Conservation (phyloP, 345 rosid species). For the Salix exigua region DNA sequence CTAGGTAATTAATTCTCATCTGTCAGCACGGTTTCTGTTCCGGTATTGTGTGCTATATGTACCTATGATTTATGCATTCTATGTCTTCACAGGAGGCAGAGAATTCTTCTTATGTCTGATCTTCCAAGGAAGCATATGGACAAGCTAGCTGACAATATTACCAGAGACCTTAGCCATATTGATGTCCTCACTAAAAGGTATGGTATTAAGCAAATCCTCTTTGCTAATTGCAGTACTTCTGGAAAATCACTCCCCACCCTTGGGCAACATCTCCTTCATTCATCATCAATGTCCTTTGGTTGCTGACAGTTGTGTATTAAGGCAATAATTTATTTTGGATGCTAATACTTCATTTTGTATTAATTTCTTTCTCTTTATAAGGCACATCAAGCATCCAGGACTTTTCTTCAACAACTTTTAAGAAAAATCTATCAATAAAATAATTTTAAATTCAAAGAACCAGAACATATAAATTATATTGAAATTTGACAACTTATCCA, state of each 20-base stretch:
- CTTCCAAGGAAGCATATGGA: constrained; percentile 96
- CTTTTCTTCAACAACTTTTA: background rate
- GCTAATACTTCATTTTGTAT: background rate
- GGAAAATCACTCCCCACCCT: background rate
- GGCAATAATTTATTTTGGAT: background rate
- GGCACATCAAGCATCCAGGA: background rate
- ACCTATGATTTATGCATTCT: constrained; percentile 8
- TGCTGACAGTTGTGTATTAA: background rate
- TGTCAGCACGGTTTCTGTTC: constrained; percentile 3
- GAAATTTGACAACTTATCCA: background rate
- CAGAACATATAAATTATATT: background rate
- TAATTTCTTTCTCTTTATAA: background rate
- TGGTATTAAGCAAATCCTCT: constrained; percentile 6
- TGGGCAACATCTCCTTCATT: background rate
- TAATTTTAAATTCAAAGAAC: constrained; percentile 9
- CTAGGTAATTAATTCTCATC: constrained; percentile 52
- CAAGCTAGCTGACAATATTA: constrained; percentile 63
- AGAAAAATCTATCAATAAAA: background rate
- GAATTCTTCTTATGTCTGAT: constrained; percentile 93
- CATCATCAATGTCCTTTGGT: background rate
- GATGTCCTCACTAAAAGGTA: constrained; percentile 92
- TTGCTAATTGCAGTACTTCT: background rate
- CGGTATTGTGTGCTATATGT: background rate
- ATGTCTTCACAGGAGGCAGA: constrained; percentile 65
- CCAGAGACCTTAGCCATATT: constrained; percentile 78